A percentile compares a stretch with the other conserved stretches of the same genome.
Conservation (phyloP, 345 rosid species). For the Psidium friedrichsthalianum region DNA sequence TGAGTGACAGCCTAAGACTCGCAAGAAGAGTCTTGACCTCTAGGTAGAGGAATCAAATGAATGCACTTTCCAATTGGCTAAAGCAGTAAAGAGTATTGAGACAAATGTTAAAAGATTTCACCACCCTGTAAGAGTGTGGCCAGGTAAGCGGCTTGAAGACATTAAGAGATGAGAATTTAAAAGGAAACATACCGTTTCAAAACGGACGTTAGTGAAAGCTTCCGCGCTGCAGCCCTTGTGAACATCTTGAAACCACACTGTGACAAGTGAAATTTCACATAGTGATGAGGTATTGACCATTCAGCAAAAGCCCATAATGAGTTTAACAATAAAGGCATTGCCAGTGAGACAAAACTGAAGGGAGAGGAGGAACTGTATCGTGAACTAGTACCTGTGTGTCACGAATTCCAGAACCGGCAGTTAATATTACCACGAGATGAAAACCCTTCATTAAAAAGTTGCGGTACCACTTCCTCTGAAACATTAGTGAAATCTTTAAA, state of each 20-base stretch:
- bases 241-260: slow-evolving; percentile 99
- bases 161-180: not conserved
- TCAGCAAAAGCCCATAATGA: not conserved
- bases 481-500: slow-evolving; percentile 11
- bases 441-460: slow-evolving; percentile 97
- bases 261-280: not conserved
- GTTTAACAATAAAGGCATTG: not conserved
- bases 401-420: slow-evolving; percentile 92
- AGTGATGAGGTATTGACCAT: not conserved
- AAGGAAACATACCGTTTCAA: slow-evolving; percentile 54
- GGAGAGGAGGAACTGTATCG: not conserved
- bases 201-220: slow-evolving; percentile 73
- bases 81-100: not conserved
- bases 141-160: not conserved
- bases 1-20: not conserved
- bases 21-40: not conserved
- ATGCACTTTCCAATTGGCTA: not conserved
- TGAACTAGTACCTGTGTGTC: slow-evolving; percentile 71
- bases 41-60: not conserved
- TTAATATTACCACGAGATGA: slow-evolving; percentile 62
- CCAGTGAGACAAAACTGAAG: not conserved
- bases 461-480: slow-evolving; percentile 99
- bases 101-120: not conserved
- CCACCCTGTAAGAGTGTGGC: not conserved
- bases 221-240: slow-evolving; percentile 94